Evolutionary conservation across 345 rosid genomes (phyloP), one percentile per base, ranked within the genome.

Genomic region (Syzygium grande): DNA sequence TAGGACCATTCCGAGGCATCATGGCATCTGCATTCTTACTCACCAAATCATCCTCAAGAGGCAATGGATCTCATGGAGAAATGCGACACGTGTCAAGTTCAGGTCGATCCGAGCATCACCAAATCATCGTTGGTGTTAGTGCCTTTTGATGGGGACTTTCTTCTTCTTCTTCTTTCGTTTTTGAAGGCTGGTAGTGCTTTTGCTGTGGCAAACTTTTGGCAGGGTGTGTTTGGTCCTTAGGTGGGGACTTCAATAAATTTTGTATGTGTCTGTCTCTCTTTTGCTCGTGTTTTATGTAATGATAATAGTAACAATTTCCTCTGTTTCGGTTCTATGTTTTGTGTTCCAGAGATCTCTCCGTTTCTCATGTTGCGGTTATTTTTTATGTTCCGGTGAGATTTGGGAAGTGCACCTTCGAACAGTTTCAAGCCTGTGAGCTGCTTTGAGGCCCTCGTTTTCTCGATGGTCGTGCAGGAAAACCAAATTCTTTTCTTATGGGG

Each of bases 61-160:
- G 21, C 12, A 65, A 65, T 30, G 43, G 78, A 10, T 30, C 78
- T 65, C 12, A 49, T 30, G 43, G 43, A 88, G 87, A 65, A 84
- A 51, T 53, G 84, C 4, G 90, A 91, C 97, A 93, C 93, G 95
- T 92, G 96, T 93, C 88, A 51, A 53, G 56, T 84, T 85, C 43
- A 58, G 59, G 91, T 91, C 90, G 93, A 91, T 88, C 25, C 38
- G 21, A 15, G 85, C 43, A 9, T 83, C 52, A 4, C 22, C 77
- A 38, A 38, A 38, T 38, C 41, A 38, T 38, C 41, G 55, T 10
- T 63, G 73, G 84, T 85, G 46, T 15, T 15, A 29, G 49, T 16
- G 86, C 53, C 52, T 87, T 85, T 84, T 21, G 90, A 85, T 49
- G 88, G 59, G 68, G 78, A 25, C 23, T 79, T 84, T 43, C 27